Evolutionary conservation across 1,139 yeast species (phyloP), one percentile per base, ranked within the genome.

Genomic region (Sugiyamaella novakii): DNA sequence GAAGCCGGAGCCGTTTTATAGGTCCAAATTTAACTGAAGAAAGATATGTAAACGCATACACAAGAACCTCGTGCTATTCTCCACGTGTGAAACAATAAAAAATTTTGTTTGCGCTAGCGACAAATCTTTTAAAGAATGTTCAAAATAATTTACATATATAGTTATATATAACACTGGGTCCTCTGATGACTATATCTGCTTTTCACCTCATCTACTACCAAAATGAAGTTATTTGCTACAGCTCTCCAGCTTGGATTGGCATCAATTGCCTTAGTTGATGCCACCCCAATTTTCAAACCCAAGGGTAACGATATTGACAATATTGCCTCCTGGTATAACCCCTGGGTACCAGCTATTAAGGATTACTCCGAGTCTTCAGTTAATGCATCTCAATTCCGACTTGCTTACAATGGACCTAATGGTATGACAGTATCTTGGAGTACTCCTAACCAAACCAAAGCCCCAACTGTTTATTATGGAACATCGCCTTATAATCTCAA

Each of bases 381-480:
- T 37, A 30, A 43, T 10, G 47, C 36, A 11, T 47, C 51, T 7
- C 63, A 62, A 52, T 59, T 58, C 46, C 59, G 65, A 21, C 42
- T 61, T 5, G 64, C 66, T 5, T 61, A 49, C 47, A 59, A 59
- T 22, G 66, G 65, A 10, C 43, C 51, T 3, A 48, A 51, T 12
- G 64, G 59, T 12, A 60, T 60, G 61, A 53, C 58, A 5, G 60
- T 62, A 31, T 55, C 63, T 14, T 62, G 65, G 65, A 62, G 59
- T 52, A 58, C 68, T n/a, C 55, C 50, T 24, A 46, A 47, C 14
- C 35, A 54, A 46, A 34, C 56, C n/a, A 17, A 42, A 6, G 29
- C 37, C 14, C 64, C 68, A n/a, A 39, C 51, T 8, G 65, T 64
- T 2, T 50, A 50, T 36, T 64, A 59, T 39, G 68, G 68, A n/a